Base-by-base conservation (phyloP, 2,329 filamentous ascomycete genomes). In the Verticillium longisporum region DNA sequence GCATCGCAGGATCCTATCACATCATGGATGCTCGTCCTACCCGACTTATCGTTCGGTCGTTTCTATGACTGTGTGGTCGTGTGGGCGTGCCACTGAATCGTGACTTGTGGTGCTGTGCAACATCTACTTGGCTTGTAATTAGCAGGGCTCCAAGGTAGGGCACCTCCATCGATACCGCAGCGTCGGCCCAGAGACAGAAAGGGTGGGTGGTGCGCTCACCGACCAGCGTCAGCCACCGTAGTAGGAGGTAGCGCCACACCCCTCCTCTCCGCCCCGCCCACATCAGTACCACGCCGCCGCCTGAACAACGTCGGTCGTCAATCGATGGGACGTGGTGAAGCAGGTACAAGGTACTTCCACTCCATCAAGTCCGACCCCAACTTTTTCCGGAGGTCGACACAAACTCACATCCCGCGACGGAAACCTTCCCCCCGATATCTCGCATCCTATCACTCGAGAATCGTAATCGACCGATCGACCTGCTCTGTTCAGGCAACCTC, bases 401-500 rank as follows among this genome's bases (percentile, higher is more conserved):
- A n/a, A 26, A 50, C 14, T 13, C 54, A 41, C n/a, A 14, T 38
- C 31, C 31, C 14, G n/a, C 36, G 14, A 50, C 50, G 26, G 18
- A 41, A 21, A 13, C 33, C 15, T 26, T 45, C 10, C 21, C 9
- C 26, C 9, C 55, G 34, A 56, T 14, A 33, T 33, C n/a, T 26
- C n/a, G 6, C 55, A 56, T 56, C 55, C 26, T 6, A 18, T 18
- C n/a, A 1, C 18, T 11, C 9, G 41, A 18, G 41, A 18, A 5
- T 50, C 41, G 18, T 41, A 50, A 53, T 54, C 26, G 60, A 58
- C 50, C 33, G 57, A 50, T 56, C 55, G 56, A 60, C 32, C 56
- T 61, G 53, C 45, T 32, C 57, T 54, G 55, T 55, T 33, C 15
- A 31, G 45, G 18, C 38, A 37, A 50, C 41, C n/a, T 18, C 18